Evolutionary conservation across 768 basidiomycete species (phyloP).

Genomic region (Clitopilus hobsonii): DNA sequence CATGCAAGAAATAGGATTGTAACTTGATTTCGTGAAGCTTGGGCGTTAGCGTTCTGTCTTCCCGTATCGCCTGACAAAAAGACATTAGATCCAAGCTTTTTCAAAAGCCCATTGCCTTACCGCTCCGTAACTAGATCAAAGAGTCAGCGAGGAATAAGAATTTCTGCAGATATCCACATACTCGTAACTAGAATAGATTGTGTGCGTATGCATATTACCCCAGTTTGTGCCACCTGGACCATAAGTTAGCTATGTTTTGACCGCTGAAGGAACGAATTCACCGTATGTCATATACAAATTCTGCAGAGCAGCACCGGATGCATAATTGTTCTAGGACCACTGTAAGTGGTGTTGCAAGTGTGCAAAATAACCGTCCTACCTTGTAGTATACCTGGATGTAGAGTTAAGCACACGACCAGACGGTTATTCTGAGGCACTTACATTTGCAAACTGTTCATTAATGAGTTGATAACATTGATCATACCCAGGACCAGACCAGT

Average conservation of each 20-base stretch:
- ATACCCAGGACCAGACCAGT: conserved; percentile 33
- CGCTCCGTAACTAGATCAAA: conserved; percentile 18
- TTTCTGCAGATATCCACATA: conserved; percentile 8
- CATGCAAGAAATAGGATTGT: conserved; percentile 61
- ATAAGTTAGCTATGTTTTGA: background rate
- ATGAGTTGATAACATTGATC: conserved; percentile 27
- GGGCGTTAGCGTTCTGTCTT: conserved; percentile 47
- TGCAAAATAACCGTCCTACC: conserved; percentile 7
- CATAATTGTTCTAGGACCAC: conserved; percentile 27
- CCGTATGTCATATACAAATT: conserved; percentile 35
- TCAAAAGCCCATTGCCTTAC: conserved; percentile 10
- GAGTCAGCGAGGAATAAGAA: background rate
- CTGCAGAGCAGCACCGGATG: conserved; percentile 25
- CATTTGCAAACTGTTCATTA: conserved; percentile 34
- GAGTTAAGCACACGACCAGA: background rate
- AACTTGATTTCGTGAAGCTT: conserved; percentile 66
- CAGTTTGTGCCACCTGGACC: conserved; percentile 29
- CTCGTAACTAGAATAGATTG: conserved; percentile 35
- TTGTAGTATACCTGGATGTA: conserved; percentile 26
- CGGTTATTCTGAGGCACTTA: conserved; percentile 7
- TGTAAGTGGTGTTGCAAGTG: background rate
- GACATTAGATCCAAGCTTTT: background rate
- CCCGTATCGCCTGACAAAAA: conserved; percentile 37
- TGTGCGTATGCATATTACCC: conserved; percentile 32
- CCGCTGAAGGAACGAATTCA: background rate